These are phyloP conservation scores for Artemisia annua DNA, from an alignment of 129 eudicot genomes.

Conservation along the genomic window DNA sequence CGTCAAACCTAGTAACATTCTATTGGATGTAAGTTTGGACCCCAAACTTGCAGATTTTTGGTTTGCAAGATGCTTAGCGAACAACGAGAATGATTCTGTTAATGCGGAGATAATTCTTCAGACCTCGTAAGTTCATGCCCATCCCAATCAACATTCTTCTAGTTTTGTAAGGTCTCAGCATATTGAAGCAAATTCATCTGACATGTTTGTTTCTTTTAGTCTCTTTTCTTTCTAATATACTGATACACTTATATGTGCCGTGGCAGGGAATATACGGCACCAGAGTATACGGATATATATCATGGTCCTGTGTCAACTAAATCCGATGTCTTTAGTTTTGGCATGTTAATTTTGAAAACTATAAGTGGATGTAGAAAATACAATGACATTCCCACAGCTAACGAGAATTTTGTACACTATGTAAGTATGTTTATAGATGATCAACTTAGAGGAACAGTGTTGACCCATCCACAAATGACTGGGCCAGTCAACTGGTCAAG, in stretches of 20 bases:
- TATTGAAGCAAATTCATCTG: background rate
- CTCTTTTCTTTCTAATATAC: background rate
- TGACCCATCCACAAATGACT: too few species aligned
- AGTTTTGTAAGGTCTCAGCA: background rate
- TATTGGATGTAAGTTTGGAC: background rate
- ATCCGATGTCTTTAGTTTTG: background rate
- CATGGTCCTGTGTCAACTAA: background rate
- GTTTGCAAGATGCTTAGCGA: background rate
- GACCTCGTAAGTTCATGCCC: background rate
- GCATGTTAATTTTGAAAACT: background rate
- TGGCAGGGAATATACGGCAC: background rate
- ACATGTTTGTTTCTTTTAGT: background rate
- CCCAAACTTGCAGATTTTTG: constrained; percentile 14
- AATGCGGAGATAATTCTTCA: background rate
- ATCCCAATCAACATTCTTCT: background rate
- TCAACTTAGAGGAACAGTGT: background rate
- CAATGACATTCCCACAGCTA: background rate
- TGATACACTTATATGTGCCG: background rate
- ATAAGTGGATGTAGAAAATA: background rate
- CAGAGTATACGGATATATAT: background rate
- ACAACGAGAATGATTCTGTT: background rate
- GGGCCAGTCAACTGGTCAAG: too few species aligned
- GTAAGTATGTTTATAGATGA: background rate
- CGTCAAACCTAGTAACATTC: constrained; percentile 14
- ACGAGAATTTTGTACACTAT: background rate